These are phyloP conservation scores for Globisporangium canariense DNA, from an alignment of 352 stramenopile genomes.

Conservation along the genomic window DNA sequence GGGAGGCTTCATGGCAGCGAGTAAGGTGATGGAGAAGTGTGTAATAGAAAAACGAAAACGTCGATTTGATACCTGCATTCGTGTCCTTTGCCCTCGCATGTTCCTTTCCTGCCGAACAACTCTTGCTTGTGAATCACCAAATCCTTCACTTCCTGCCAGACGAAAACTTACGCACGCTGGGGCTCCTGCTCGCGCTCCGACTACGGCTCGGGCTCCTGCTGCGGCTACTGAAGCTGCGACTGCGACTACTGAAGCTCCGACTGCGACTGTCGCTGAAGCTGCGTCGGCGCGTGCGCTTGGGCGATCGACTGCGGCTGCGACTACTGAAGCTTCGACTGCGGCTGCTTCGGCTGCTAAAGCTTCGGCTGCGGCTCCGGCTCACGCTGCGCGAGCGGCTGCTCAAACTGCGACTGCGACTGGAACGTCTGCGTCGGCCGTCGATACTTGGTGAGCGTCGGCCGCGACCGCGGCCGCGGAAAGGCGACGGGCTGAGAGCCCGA, in stretches of 20 bases:
- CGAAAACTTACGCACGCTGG: constrained; percentile 2
- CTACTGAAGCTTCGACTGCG: constrained; percentile 13
- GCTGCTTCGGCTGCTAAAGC: constrained; percentile 20
- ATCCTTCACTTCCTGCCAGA: constrained; percentile 18
- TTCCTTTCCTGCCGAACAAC: too few relatives aligned
- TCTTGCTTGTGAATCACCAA: not conserved
- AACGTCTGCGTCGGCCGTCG: constrained; percentile 19
- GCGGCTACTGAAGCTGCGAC: constrained; percentile 29
- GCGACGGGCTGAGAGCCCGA: constrained; percentile 12
- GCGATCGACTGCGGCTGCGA: constrained; percentile 21
- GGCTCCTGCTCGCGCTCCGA: constrained; percentile 21
- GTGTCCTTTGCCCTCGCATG: not conserved
- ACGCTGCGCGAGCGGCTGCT: constrained; percentile 34
- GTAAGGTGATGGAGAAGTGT: constrained; percentile 1
- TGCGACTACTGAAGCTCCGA: constrained; percentile 22
- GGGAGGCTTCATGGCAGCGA: not conserved
- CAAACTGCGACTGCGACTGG: constrained; percentile 29
- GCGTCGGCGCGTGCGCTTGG: constrained; percentile 13
- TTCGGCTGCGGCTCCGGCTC: constrained; percentile 20
- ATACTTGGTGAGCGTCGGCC: constrained; percentile 13
- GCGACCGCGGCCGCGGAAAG: constrained; percentile 9
- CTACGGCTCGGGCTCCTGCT: constrained; percentile 23
- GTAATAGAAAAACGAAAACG: constrained; percentile 13
- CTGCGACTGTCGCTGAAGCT: constrained; percentile 27
- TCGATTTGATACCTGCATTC: not conserved